These are phyloP conservation scores for Elaeis oleifera DNA, from an alignment of 202 grass and related monocot species.

Conservation along the genomic window DNA sequence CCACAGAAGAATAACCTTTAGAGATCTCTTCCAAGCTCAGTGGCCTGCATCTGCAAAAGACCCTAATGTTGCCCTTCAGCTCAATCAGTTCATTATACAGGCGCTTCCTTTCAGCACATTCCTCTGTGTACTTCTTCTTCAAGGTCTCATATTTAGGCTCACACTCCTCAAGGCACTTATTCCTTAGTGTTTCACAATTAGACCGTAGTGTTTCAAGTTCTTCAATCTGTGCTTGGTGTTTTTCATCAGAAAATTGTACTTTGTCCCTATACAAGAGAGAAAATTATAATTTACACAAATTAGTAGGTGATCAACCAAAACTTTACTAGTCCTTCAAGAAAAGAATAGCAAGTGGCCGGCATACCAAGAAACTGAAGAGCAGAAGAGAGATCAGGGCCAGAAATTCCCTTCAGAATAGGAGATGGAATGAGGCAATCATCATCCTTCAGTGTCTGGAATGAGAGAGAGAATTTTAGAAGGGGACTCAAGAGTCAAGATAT, in stretches of 20 bases:
- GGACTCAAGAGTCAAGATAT: background rate
- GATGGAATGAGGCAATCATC: conserved; percentile 34
- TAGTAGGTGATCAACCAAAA: background rate
- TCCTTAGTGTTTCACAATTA: background rate
- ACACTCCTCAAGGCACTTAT: conserved; percentile 56
- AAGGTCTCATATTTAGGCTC: conserved; percentile 41
- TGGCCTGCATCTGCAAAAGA: conserved; percentile 78
- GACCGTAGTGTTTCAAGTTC: background rate
- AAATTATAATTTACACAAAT: background rate
- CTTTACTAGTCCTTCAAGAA: background rate
- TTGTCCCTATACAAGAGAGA: conserved; percentile 38
- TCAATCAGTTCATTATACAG: conserved; percentile 86
- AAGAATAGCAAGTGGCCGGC: background rate
- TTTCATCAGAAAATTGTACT: conserved; percentile 58
- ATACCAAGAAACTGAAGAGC: conserved; percentile 60
- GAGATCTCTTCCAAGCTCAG: conserved; percentile 58
- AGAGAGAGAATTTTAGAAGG: background rate
- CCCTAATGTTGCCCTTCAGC: conserved; percentile 83
- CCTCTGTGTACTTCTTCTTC: conserved; percentile 63
- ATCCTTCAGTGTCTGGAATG: conserved; percentile 33
- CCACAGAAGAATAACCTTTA: conserved; percentile 41
- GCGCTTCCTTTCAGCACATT: conserved; percentile 44
- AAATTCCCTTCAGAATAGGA: conserved; percentile 41
- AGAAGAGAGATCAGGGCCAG: conserved; percentile 38
- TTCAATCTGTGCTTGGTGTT: conserved; percentile 16